Base-by-base conservation (phyloP, 2,329 filamentous ascomycete genomes). In the Clonostachys byssicola region DNA sequence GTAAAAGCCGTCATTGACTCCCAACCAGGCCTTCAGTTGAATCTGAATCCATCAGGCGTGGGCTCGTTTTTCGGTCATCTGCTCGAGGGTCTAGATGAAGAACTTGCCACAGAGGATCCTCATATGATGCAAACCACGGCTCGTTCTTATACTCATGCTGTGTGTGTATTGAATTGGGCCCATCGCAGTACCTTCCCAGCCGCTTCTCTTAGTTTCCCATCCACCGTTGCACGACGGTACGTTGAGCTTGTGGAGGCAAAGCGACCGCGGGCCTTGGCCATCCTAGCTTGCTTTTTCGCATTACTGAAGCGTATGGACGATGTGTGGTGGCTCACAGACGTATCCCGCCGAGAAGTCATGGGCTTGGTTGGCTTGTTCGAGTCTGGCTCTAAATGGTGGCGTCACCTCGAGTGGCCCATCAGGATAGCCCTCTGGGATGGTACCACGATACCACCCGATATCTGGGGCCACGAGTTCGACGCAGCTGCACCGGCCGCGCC, bases 281-380 rank as follows among this genome's bases (percentile, higher is more conserved):
- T 86, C 35, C 72, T 86, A 2, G 83, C 82, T 7, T 83, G 80
- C 60, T 87, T 85, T 60, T 86, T 86, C 55, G 83, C 81, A 30
- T 66, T 86, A 36, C 68, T 88, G 42, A 83, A 83, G 57, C 74
- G 75, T 34, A 70, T 86, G 51, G 78, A 85, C 50, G 63, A 71
- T 14, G 68, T 83, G 14, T 89, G 86, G 86, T 89, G 86, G 85
- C 67, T 88, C 30, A 74, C 81, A 17, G 83, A 85, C 38, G 83
- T 86, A 56, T 78, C 83, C 8, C 75, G 77, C 14, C 76, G 81
- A 47, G 81, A 89, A 55, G 79, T 89, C 14, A 77, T 81, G 58
- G 83, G 84, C 17, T 73, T 87, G 20, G 73, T 81, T 17, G 75
- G 74, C 35, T 63, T 82, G 35, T 83, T 83, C 58, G 76, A 81